A percentile compares a stretch with the other conserved stretches of the same genome.
phyloP scores from a whole-genome alignment of 225 moss, liverwort and hornwort genomes.

The Sphagnum tenellum region DNA sequence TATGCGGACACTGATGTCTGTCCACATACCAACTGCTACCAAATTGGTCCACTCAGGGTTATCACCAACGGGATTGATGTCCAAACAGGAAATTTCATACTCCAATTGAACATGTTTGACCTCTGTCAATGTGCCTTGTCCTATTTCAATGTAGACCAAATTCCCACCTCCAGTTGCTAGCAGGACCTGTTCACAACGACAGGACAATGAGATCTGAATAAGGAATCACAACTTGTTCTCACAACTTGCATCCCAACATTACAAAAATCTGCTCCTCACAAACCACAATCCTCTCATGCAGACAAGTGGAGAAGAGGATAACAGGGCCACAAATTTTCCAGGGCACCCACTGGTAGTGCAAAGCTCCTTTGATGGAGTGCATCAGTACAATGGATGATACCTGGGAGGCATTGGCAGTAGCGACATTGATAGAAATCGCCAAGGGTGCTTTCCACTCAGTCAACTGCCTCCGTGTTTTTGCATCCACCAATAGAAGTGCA shows the following conservation, averaged over 20 bases:
- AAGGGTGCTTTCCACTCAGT: slow-evolving; percentile 95
- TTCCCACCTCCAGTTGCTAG: slow-evolving; percentile 98
- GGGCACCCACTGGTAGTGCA: too few species aligned
- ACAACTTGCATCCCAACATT: too few species aligned
- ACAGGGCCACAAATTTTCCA: too few species aligned
- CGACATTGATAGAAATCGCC: slow-evolving; percentile 89
- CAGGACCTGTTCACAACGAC: slow-evolving; percentile 42
- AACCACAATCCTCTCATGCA: too few species aligned
- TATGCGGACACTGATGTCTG: slow-evolving; percentile 91
- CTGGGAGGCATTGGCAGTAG: slow-evolving; percentile 94
- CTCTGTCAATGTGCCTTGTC: slow-evolving; percentile 64
- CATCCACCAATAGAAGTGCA: slow-evolving; percentile 85
- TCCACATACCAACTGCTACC: slow-evolving; percentile 99
- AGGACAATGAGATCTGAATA: too few species aligned
- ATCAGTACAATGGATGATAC: slow-evolving; percentile 16
- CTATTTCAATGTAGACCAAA: slow-evolving; percentile 90
- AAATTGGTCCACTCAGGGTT: slow-evolving; percentile 83
- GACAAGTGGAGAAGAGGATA: too few species aligned
- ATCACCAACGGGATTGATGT: slow-evolving; percentile 88
- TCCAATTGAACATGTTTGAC: slow-evolving; percentile 85
- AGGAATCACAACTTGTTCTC: too few species aligned
- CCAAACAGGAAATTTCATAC: slow-evolving; percentile 92
- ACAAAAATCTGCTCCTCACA: too few species aligned
- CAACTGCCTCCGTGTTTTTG: slow-evolving; percentile 65
- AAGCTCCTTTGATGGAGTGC: too few species aligned